Conservation (phyloP, 148 eudicot species). For the Vaccinium vitisidaea region DNA sequence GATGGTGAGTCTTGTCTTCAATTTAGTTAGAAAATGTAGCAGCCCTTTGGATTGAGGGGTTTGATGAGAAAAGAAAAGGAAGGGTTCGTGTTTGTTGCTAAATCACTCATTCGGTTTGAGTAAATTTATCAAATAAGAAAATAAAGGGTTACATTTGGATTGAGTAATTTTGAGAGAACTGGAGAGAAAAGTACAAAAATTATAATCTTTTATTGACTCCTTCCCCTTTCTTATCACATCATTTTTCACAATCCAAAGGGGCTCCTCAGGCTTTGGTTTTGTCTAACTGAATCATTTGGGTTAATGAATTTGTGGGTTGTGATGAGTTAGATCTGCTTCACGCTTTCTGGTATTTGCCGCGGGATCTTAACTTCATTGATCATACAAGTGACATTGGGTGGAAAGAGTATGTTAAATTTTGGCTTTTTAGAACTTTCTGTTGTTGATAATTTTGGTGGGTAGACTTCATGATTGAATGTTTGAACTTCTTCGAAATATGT, state of each 20-base stretch:
- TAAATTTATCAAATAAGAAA: too few species aligned
- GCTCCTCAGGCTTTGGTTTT: neutral
- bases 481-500: slow-evolving; percentile 3
- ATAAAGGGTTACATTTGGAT: neutral
- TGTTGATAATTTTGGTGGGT: neutral
- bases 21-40: neutral
- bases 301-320: slow-evolving; percentile 9
- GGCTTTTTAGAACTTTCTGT: slow-evolving; percentile 1
- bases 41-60: neutral
- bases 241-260: neutral
- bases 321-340: slow-evolving; percentile 62
- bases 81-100: neutral
- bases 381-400: slow-evolving; percentile 75
- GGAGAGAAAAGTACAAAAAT: neutral
- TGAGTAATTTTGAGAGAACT: neutral
- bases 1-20: slow-evolving; percentile 54
- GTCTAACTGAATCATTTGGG: neutral
- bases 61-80: neutral
- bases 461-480: neutral
- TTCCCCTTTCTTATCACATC: neutral
- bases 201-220: too few species aligned
- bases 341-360: slow-evolving; percentile 57
- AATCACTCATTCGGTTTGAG: neutral
- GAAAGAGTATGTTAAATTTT: slow-evolving; percentile 60
- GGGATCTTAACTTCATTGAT: slow-evolving; percentile 70